Base-by-base conservation (phyloP, 2,329 filamentous ascomycete genomes). In the Fusarium vanettenii region DNA sequence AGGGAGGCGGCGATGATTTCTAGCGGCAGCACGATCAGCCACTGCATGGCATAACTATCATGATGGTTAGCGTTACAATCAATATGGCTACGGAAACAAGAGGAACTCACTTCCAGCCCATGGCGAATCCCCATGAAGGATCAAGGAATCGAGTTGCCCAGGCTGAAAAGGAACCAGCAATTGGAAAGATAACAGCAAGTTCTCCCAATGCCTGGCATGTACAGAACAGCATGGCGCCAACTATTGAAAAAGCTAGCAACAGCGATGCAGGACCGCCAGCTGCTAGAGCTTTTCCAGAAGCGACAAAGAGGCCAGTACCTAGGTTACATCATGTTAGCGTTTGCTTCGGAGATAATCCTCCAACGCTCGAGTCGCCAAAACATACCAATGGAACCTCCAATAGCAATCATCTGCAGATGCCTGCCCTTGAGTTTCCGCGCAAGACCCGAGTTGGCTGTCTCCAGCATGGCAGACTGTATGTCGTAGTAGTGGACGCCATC, bases 331-430 rank as follows among this genome's bases (percentile, higher is more conserved):
- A 66, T 64, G 67, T 79, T 64, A 79, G 70, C 50, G 43, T 71
- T 33, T 39, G 25, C 27, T 64, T 57, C 39, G 27, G 33, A 61
- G 20, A 29, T 35, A 57, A 62, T n/a, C 45, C 71, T 52, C 43
- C 35, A 20, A 37, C 37, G 57, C 33, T 48, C 16, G 25, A 63
- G 41, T 33, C 50, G 25, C 48, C 18, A 29, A 52, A 43, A 76
- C 82, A 45, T 85, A 90, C 93, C 94, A 79, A 98, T 98, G 13
- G 94, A 96, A 50, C 95, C 95, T 77, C 95, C 95, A 76, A 98
- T 97, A 16, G 96, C 96, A 87, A 98, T 98, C 96, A 98, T 98
- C 86, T 98, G 95, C 81, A 98, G 81, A 86, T 98, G 96, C 57
- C 95, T 89, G 22, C 92, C 91, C 84, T 97, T 97, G 76, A 97